Percentiles rank a stretch among this genome's conserved stretches.
These are phyloP conservation scores for Ogataea methanolica DNA, from an alignment of 805 yeast species.

Conservation along the genomic window DNA sequence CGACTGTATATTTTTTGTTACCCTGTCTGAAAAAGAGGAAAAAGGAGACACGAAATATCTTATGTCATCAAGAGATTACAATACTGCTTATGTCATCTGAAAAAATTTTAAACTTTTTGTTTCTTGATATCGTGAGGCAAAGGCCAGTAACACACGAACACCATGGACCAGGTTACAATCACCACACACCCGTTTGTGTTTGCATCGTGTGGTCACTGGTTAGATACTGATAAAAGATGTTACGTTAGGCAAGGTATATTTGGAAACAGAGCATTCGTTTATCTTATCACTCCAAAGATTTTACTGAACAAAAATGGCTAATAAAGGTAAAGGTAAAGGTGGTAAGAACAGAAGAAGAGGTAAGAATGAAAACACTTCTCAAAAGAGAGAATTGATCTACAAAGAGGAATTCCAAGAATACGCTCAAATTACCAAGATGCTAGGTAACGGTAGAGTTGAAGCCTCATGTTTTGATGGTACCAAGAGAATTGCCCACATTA, in stretches of 20 bases:
- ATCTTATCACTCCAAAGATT: not conserved
- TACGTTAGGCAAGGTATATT: no score
- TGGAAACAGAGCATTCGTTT: no score
- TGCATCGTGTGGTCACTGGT: no score
- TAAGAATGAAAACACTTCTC: conserved; percentile 86
- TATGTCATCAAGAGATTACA: not conserved
- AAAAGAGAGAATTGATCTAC: conserved; percentile 88
- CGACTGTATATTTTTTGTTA: not conserved
- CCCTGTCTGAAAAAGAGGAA: not conserved
- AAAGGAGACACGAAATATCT: not conserved
- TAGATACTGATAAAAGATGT: no score
- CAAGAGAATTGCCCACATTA: conserved; percentile 93
- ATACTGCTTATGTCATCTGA: no score
- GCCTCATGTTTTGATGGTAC: conserved; percentile 93
- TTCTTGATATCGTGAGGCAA: no score
- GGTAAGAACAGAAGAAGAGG: conserved; percentile 98
- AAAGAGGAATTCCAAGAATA: conserved; percentile 98
- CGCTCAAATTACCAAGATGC: conserved; percentile 97
- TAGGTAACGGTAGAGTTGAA: conserved; percentile 96
- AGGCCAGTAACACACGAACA: no score
- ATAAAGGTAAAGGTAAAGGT: conserved; percentile 47
- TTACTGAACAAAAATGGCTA: conserved; percentile 50
- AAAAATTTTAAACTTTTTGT: not conserved
- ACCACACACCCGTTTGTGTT: no score
- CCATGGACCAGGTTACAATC: no score